Conservation (phyloP, 208 protist species). For the Crithidia sp. region DNA sequence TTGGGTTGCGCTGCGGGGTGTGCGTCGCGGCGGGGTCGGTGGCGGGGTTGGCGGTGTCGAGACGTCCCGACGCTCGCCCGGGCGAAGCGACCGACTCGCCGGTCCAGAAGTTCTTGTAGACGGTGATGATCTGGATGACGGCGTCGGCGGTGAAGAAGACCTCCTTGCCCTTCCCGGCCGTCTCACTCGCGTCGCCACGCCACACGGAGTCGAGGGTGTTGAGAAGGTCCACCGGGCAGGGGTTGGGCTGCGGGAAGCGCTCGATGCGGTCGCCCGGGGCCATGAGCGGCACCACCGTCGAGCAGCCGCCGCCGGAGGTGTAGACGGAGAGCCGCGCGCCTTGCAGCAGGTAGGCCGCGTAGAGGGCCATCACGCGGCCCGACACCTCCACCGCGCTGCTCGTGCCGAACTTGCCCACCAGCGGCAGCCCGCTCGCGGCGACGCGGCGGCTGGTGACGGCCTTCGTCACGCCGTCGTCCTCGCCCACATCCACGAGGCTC, state of each 20-base stretch:
- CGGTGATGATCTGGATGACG: conserved; percentile 73
- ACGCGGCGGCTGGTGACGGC: conserved; percentile 43
- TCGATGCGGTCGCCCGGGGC: conserved; percentile 54
- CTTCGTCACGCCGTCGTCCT: conserved; percentile 76
- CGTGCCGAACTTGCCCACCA: conserved; percentile 45
- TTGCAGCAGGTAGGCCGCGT: conserved; percentile 78
- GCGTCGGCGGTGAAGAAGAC: conserved; percentile 69
- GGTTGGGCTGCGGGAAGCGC: conserved; percentile 52
- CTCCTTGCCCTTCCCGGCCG: conserved; percentile 23
- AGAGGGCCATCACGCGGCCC: conserved; percentile 70
- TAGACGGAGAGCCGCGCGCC: conserved; percentile 78
- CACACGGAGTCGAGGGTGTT: conserved; percentile 82
- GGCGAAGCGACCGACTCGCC: not conserved
- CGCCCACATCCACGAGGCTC: conserved; percentile 54
- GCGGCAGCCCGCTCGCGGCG: conserved; percentile 29
- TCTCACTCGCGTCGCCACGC: conserved; percentile 45
- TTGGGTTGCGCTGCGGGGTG: conserved; percentile 13
- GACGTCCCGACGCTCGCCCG: not conserved
- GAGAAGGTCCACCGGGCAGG: conserved; percentile 71
- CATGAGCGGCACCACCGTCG: conserved; percentile 68
- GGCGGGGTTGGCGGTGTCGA: not conserved
- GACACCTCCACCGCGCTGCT: conserved; percentile 38
- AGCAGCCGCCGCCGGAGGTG: conserved; percentile 41
- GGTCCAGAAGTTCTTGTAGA: conserved; percentile 64
- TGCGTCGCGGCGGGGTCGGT: conserved; percentile 8